Evolutionary conservation across 2,329 filamentous ascomycete species (phyloP), one percentile per base, ranked within the genome.

Genomic region (Escovopsis sp.): DNA sequence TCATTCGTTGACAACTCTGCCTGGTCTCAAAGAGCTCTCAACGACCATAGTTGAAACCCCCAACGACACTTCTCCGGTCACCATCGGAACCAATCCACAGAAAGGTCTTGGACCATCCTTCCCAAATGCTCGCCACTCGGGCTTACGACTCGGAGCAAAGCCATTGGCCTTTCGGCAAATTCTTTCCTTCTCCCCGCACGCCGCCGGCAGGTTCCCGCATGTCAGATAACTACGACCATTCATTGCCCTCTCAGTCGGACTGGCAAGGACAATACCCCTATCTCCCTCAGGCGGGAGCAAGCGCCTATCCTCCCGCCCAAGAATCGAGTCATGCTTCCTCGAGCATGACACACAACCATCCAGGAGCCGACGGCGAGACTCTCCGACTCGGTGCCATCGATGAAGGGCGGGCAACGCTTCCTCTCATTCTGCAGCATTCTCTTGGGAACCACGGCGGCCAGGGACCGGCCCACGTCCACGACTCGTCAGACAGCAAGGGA

Each of bases 311-410:
- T 31, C 62, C 62, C 40, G 37, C 61, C 12, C 67, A 62, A 45
- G 58, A 60, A 35, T 58, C 64, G 50, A 57, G 56, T 26, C 48
- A 50, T 38, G 55, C 55, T 43, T 35, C 21, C 19, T 32, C 40
- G 16, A 38, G 39, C n/a, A 19, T 35, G 34, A 30, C 41, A 18
- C 43, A 45, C 18, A 26, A 40, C 34, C 45, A 37, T 34, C 57
- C 58, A 30, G 55, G 54, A 26, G 50, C 54, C 39, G 53, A 51
- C 39, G 51, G 49, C 33, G 49, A 55, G 26, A 53, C 49, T 33
- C 55, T 52, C 49, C 62, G 68, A 21, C 64, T 85, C 32, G 73
- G 74, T 21, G 63, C 85, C 44, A 81, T 80, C 40, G 72, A 77
- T 6, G 72, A 78, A 47, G 67, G 78, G 70, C 47, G 54, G 45